Base-by-base conservation (phyloP, 1,139 yeast genomes). In the Nematodospora anomalae region DNA sequence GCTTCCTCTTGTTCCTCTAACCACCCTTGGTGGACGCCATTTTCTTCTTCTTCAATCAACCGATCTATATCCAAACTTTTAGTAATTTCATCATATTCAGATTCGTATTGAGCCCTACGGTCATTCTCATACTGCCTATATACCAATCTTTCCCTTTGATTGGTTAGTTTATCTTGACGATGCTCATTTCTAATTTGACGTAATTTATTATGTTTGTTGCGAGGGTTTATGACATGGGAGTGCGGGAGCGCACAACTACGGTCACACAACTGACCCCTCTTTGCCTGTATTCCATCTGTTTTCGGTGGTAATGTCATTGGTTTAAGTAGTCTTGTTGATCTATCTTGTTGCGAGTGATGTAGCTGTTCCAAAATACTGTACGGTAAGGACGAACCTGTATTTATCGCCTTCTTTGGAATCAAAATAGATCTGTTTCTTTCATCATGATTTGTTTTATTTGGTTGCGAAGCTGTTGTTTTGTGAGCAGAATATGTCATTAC, bases 31-130 rank as follows among this genome's bases (percentile, higher is more conserved):
- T 25, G 18, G 3, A 31, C 39, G 3, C 10, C 38, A 6, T 16
- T 27, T 8, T 53, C 58, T 36, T 64, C 67, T 33, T 65, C 70
- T 15, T 58, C 61, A 2, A 66, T 46, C 26, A 65, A 47, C 30
- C 45, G 51, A 32, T 63, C 64, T 32, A 60, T 41, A 36, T 65
- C 65, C 12, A 55, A 44, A 9, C 49, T 53, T 6, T 32, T 40
- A 15, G 47, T 44, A 6, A 52, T 41, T 4, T 42, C 41, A 9
- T 44, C 42, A 20, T 52, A 52, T 34, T 57, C 54, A 14, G 46
- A 36, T 21, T 49, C 47, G 24, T 50, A 49, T n/a, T 49, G 25
- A n/a, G 40, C 38, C n/a, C 43, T 35, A 22, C 38, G 39, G 35
- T 59, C 62, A 3, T 43, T 34, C 7, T 34, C 36, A 3, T 47